Conservation (phyloP, 2,329 filamentous ascomycete genomes). For the Aureobasidium uvarum region DNA sequence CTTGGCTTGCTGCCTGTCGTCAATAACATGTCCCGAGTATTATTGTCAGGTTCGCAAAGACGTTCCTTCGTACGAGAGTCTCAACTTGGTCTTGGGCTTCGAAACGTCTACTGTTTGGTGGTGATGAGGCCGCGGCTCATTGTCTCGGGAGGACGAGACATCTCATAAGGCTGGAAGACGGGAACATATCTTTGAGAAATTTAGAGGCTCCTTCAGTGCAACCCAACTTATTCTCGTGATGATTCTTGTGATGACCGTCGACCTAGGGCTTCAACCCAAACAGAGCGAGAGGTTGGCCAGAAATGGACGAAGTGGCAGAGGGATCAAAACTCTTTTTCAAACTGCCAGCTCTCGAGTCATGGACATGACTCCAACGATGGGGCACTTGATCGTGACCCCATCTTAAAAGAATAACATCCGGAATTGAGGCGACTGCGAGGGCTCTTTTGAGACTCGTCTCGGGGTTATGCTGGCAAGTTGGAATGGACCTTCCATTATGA, state of each 20-base stretch:
- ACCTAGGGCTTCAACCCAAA: neutral
- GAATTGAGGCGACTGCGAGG: neutral
- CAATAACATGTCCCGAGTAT: neutral
- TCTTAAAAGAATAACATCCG: neutral
- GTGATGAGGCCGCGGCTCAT: neutral
- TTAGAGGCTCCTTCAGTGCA: neutral
- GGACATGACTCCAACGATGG: neutral
- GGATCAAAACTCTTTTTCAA: neutral
- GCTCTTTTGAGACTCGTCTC: neutral
- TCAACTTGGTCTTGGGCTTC: neutral
- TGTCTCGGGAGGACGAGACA: slow-evolving; percentile 6
- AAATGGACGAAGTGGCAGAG: neutral
- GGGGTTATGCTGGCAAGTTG: neutral
- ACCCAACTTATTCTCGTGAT: neutral
- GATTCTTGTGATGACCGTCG: neutral
- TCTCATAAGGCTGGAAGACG: neutral
- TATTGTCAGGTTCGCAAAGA: neutral
- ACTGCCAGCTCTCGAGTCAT: slow-evolving; percentile 2
- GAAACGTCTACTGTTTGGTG: neutral
- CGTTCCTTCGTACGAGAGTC: neutral
- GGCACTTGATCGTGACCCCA: neutral
- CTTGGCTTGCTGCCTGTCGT: neutral
- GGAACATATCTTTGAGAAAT: neutral
- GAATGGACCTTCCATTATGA: too few species aligned
- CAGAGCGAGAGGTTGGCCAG: neutral